A percentile compares a stretch with the other conserved stretches of the same genome.
These are phyloP conservation scores for Xylariaceae sp. DNA, from an alignment of 2,329 filamentous ascomycete genomes.

Conservation along the genomic window DNA sequence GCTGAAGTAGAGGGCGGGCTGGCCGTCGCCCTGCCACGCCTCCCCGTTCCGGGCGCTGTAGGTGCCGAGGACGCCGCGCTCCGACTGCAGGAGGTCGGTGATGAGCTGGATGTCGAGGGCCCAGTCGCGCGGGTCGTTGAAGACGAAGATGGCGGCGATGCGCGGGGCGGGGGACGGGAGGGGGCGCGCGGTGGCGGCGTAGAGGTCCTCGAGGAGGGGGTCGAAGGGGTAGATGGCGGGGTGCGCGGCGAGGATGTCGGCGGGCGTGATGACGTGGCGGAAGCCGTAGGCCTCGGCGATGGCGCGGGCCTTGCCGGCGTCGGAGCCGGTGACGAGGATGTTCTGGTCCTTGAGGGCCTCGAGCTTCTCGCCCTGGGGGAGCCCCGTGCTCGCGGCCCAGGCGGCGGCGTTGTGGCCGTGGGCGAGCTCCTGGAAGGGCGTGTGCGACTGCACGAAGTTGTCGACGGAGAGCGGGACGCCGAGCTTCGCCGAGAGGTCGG, in stretches of 20 bases:
- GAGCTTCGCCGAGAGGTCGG: constrained; percentile 64
- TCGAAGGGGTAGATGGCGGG: constrained; percentile 82
- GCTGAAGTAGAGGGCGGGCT: constrained; percentile 79
- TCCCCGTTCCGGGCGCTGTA: constrained; percentile 60
- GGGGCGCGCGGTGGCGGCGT: constrained; percentile 52
- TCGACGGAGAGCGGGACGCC: constrained; percentile 58
- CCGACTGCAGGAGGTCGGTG: constrained; percentile 75
- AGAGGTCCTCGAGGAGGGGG: constrained; percentile 58
- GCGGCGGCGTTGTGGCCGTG: not conserved
- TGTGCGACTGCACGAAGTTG: constrained; percentile 86
- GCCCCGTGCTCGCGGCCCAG: not conserved
- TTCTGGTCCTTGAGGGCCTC: constrained; percentile 56
- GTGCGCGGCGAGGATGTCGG: constrained; percentile 72
- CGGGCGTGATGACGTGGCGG: constrained; percentile 76
- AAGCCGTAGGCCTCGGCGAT: constrained; percentile 80
- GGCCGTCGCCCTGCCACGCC: constrained; percentile 72
- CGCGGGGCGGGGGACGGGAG: constrained; percentile 52
- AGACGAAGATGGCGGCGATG: constrained; percentile 87
- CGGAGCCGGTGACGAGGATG: constrained; percentile 70
- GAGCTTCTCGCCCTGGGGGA: constrained; percentile 34
- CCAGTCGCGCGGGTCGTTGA: constrained; percentile 97
- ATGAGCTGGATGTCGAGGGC: constrained; percentile 84
- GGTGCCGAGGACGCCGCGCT: constrained; percentile 75
- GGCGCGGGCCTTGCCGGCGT: constrained; percentile 60
- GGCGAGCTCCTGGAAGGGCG: constrained; percentile 71